Evolutionary conservation across 2,329 filamentous ascomycete genomes (phyloP), one percentile per base, ranked within the genome.

Genomic region (Calonectria honghensis): DNA sequence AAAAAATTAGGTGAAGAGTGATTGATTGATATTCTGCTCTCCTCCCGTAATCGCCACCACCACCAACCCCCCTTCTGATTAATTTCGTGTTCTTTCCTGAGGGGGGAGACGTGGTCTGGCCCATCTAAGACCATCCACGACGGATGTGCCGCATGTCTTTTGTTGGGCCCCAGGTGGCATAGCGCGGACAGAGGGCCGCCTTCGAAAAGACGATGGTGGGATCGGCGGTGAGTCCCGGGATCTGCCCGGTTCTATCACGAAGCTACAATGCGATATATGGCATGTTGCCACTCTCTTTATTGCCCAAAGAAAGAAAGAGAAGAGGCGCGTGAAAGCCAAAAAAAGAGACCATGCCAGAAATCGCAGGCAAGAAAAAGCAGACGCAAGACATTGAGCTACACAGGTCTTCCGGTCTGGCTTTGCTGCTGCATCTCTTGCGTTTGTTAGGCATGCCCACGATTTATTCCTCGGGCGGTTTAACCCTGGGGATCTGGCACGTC

Each of bases 181-280:
- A 79, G 76, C 73, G 71, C 65, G 59, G 54, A 76, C 35, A 57
- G 57, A 68, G 72, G 51, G 76, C 73, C 76, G 72, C 76, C 68
- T 77, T 64, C 69, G 32, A 57, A 67, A 63, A 69, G 59, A 61
- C 50, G 67, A 69, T 61, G 32, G 59, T 59, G 31, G 70, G 72
- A 72, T 70, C 48, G 54, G 72, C 79, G 79, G 79, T 80, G 79
- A 77, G 78, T 71, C 39, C 41, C 20, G 32, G 35, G 24, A 37
- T 51, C 45, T 24, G 54, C 45, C 48, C 48, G 27, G 29, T n/a
- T 52, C 45, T 59, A 59, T 50, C 50, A 66, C 65, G 50, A 10
- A n/a, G 29, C 14, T 61, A 10, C 31, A 32, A 61, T 10, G 64
- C 68, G 51, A 73, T 57, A 68, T 68, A 52, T 41, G 50, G 65